Evolutionary conservation across 441 rosid species (phyloP).

Genomic region (Metrosideros polymorpha): DNA sequence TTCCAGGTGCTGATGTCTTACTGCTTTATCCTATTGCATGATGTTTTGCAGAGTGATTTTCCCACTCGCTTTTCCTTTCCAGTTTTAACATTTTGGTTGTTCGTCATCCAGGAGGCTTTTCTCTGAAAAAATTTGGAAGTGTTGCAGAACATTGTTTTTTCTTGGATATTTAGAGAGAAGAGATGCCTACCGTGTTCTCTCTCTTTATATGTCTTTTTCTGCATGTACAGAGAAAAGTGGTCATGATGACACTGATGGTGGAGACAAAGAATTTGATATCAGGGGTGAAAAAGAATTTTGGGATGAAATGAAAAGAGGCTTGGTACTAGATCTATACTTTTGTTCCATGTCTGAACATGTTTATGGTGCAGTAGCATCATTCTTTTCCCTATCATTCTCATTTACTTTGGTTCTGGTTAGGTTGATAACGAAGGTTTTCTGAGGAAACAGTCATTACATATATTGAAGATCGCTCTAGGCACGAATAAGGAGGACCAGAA

Average conservation of each 20-base stretch:
- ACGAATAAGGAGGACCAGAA: constrained; percentile 28
- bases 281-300: constrained; percentile 63
- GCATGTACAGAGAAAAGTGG: constrained; percentile 22
- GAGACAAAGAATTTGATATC: constrained; percentile 45
- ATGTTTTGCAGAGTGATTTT: not conserved
- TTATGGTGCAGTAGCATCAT: not conserved
- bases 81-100: constrained; percentile 7
- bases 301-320: constrained; percentile 86
- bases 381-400: not conserved
- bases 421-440: constrained; percentile 69
- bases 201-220: constrained; percentile 52
- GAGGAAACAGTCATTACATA: constrained; percentile 89
- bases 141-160: constrained; percentile 71
- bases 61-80: not conserved
- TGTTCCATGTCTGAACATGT: constrained; percentile 3
- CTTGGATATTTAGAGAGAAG: constrained; percentile 81
- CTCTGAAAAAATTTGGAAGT: constrained; percentile 61
- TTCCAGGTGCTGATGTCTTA: constrained; percentile 43
- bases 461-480: constrained; percentile 46
- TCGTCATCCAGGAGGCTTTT: constrained; percentile 51
- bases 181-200: constrained; percentile 75
- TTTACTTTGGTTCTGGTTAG: constrained; percentile 25
- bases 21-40: not conserved
- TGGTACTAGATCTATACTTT: constrained; percentile 40
- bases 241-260: constrained; percentile 19